Base-by-base conservation (phyloP, 192 early-diverging fungal species). In the Cladochytrium replicatum region DNA sequence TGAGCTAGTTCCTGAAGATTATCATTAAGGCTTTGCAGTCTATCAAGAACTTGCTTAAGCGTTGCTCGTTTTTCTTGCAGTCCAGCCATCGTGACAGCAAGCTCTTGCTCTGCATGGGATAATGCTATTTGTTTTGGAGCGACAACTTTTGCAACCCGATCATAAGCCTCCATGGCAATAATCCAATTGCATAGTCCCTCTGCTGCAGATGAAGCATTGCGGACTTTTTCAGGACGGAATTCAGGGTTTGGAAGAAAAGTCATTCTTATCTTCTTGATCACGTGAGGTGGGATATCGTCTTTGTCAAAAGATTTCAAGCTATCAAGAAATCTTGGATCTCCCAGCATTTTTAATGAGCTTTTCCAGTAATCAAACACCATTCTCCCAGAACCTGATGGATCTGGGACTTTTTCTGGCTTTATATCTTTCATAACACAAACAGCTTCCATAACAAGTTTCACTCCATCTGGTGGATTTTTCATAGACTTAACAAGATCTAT, bases 361-460 rank as follows among this genome's bases (percentile, higher is more conserved):
- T 78, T 78, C 77, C 77, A 79, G 47, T 79, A 79, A 47, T 79
- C 77, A 29, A 71, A 68, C n/a, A 79, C 60, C 77, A 79, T 79
- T 45, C 67, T 55, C 3, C 77, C 77, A 3, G 74, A 78, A 9
- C 77, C 77, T 0, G 74, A 74, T 1, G 77, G 77, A 60, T 79
- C 77, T 0, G 77, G 77, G 26, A 79, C 58, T 29, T 77, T 71
- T 29, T 79, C 77, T 8, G 77, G 77, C 48, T 79, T 79, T 29
- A 79, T 70, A 39, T 79, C 77, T 51, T 76, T 79, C 77, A 79
- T 79, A 2, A 79, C 77, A 40, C 77, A 79, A 28, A 79, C 64
- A 13, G 77, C 71, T 50, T 79, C 77, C 74, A 79, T 78, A 24
- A 79, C 77, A 27, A 79, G 55, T 41, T 79, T 79, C 0, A 79